Percentiles rank a stretch among this genome's conserved stretches.
Evolutionary conservation across 352 stramenopile species (phyloP).

Genomic region (Globisporangium megalacanthum): DNA sequence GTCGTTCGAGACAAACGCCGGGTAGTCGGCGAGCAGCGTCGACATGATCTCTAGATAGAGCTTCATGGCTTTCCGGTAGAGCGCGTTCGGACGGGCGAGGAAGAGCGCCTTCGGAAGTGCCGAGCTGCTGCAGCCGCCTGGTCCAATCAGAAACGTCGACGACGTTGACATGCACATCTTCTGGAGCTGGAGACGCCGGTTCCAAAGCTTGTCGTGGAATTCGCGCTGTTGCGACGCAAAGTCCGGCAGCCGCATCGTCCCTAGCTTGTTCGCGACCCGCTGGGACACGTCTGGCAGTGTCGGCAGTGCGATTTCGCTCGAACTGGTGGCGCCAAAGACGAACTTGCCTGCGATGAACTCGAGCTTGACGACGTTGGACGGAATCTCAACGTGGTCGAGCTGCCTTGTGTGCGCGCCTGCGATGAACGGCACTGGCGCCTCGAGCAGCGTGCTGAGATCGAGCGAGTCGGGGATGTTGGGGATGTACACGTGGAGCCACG

Average conservation of each 20-base stretch:
- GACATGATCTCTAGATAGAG: conserved; percentile 21
- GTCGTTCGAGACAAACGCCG: conserved; percentile 11
- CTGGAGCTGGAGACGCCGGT: conserved; percentile 42
- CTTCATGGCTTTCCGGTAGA: conserved; percentile 27
- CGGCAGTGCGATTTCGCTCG: conserved; percentile 4
- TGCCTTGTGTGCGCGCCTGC: conserved; percentile 32
- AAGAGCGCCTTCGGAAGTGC: conserved; percentile 13
- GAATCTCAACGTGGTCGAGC: conserved; percentile 24
- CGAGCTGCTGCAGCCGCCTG: neutral
- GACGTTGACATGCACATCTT: conserved; percentile 28
- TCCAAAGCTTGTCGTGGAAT: conserved; percentile 37
- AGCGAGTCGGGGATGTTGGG: conserved; percentile 42
- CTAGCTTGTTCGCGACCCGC: conserved; percentile 12
- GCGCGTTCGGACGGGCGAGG: conserved; percentile 14
- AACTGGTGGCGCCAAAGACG: conserved; percentile 9
- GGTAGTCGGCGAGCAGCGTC: conserved; percentile 15
- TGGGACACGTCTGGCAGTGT: conserved; percentile 12
- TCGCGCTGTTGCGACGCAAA: conserved; percentile 26
- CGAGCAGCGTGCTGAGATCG: conserved; percentile 42
- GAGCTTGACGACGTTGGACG: conserved; percentile 35
- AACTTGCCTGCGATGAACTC: conserved; percentile 26
- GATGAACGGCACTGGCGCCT: conserved; percentile 49
- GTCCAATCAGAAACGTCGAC: neutral
- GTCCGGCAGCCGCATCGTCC: conserved; percentile 20
- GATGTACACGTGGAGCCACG: conserved; percentile 52